Base-by-base conservation (phyloP, 352 stramenopile species). In the Thraustotheca clavata region DNA sequence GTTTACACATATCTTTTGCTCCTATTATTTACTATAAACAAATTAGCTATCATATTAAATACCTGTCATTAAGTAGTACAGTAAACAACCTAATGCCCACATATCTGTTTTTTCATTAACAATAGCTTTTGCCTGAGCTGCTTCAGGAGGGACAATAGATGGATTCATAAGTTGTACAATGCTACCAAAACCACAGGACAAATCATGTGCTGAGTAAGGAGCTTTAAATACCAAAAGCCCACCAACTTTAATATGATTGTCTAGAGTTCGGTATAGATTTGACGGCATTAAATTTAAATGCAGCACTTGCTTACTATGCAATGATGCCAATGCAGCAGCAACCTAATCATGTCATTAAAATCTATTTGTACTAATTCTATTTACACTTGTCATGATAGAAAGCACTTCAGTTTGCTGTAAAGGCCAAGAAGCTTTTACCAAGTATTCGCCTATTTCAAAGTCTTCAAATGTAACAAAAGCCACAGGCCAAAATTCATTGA, bases 401-500 rank as follows among this genome's bases (percentile, higher is more conserved):
- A 65, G 26, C 1, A 65, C 26, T n/a, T 65, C 57, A 5, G 38
- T 18, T 16, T 43, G 24, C 24, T 40, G 38, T 4, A 65, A 31
- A 29, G 40, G 38, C 38, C 8, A 20, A 4, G 20, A 32, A 31
- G 57, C 35, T 2, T 29, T 34, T 40, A 48, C 20, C 54, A 39
- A 49, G 31, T 60, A 43, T 29, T 24, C 54, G 0, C 38, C 57
- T 20, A n/a, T 26, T 20, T 24, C 29, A 34, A 40, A 65, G 39
- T 65, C 57, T 55, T 65, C 27, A 1, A 35, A 16, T 1, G 32
- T 46, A 33, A 65, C 57, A 40, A 65, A 65, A 1, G 47, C 38
- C n/a, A 65, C 29, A 6, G 57, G 57, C 57, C 57, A 65, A 46
- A 40, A 65, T 35, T 65, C 57, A 33, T 65, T 65, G 4, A 65